Evolutionary conservation across 306 rosid species (phyloP).

Genomic region (Gastrolobium bilobum): DNA sequence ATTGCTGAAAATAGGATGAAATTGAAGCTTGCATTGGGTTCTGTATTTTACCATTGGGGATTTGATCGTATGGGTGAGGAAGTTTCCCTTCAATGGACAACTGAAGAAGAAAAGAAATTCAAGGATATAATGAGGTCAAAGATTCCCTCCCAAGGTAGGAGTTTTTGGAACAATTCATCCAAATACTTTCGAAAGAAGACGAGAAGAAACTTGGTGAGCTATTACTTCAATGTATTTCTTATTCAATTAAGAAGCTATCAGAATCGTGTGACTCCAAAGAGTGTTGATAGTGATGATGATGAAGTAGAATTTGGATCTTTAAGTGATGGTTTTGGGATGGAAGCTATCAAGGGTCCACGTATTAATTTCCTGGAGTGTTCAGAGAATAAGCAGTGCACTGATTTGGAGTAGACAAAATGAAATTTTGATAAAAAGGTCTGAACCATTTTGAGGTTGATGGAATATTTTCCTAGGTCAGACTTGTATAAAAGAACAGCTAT

Average conservation of each 20-base stretch:
- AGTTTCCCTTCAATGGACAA: conserved; percentile 84
- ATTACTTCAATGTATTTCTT: conserved; percentile 84
- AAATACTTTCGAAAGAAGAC: conserved; percentile 68
- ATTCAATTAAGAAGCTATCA: conserved; percentile 81
- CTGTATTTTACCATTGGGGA: conserved; percentile 73
- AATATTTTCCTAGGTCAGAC: conserved; percentile 8
- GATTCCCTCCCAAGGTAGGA: conserved; percentile 40
- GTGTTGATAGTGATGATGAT: conserved; percentile 84
- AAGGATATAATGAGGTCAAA: conserved; percentile 62
- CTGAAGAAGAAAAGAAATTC: conserved; percentile 74
- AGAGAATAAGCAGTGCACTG: conserved; percentile 64
- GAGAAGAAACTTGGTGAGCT: conserved; percentile 70
- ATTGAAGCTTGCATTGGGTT: conserved; percentile 76
- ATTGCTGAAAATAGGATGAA: conserved; percentile 82
- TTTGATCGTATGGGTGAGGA: conserved; percentile 89
- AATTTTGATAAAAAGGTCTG: conserved; percentile 36
- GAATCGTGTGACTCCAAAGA: conserved; percentile 76
- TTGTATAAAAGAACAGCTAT: not conserved
- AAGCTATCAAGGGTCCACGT: conserved; percentile 54
- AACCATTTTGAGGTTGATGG: conserved; percentile 36
- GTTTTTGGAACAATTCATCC: conserved; percentile 54
- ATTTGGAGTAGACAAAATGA: conserved; percentile 55
- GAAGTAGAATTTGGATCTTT: conserved; percentile 75
- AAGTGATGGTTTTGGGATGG: conserved; percentile 66
- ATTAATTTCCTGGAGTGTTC: conserved; percentile 54